These are phyloP conservation scores for Pseudoscleropodium purum DNA, from an alignment of 225 moss, liverwort and hornwort genomes.

Conservation along the genomic window DNA sequence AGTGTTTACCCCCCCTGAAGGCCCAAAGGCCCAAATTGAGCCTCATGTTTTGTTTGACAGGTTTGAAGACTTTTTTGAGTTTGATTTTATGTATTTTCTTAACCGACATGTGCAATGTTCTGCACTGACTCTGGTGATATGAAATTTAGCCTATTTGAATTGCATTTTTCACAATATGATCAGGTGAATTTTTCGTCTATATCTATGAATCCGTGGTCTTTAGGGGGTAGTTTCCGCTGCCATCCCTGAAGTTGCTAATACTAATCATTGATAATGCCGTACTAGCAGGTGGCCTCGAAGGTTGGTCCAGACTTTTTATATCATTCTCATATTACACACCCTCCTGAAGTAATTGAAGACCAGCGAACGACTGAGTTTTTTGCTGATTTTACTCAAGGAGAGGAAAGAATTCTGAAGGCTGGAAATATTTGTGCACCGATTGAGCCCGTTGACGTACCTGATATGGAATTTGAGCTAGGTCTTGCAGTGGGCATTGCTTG, in stretches of 20 bases:
- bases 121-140: not conserved
- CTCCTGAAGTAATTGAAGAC: conserved; percentile 41
- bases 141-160: not conserved
- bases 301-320: conserved; percentile 77
- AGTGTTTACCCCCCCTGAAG: not conserved
- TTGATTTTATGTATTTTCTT: not conserved
- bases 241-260: not conserved
- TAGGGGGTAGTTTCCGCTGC: not conserved
- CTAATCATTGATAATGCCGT: not conserved
- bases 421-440: conserved; percentile 81
- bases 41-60: no score
- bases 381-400: conserved; percentile 68
- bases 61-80: not conserved
- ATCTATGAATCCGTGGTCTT: not conserved
- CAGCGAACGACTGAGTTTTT: conserved; percentile 67
- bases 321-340: conserved; percentile 37
- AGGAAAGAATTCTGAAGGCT: conserved; percentile 59
- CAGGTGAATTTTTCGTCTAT: not conserved
- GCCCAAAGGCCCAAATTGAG: not conserved
- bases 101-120: not conserved
- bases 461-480: conserved; percentile 47
- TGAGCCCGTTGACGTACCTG: conserved; percentile 43
- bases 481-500: conserved; percentile 79
- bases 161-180: not conserved
- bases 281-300: conserved; percentile 58